These are phyloP conservation scores for Sorghum bicolor DNA, from an alignment of 176 grass and related monocot species.

Conservation along the genomic window Sorghum_bicolor_NCBIv3 NC_012879.2:2238001-2238500, in stretches of 20 bases:
- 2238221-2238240: background rate
- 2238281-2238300: background rate
- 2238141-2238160: constrained; percentile 17
- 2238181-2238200: constrained; percentile 21
- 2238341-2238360: background rate
- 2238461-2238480: background rate
- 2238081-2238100: background rate
- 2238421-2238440: background rate
- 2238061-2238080: background rate
- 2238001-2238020: background rate
- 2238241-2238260: background rate
- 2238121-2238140: background rate
- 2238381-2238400: constrained; percentile 1
- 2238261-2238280: background rate
- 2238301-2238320: background rate
- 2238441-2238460: background rate
- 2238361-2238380: background rate
- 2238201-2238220: constrained; percentile 2
- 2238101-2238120: background rate
- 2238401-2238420: background rate
- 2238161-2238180: background rate
- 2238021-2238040: background rate
- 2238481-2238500: background rate
- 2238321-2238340: background rate
- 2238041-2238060: background rate